Evolutionary conservation across 2,329 filamentous ascomycete species (phyloP).

Genomic region (Epichloe baconii): DNA sequence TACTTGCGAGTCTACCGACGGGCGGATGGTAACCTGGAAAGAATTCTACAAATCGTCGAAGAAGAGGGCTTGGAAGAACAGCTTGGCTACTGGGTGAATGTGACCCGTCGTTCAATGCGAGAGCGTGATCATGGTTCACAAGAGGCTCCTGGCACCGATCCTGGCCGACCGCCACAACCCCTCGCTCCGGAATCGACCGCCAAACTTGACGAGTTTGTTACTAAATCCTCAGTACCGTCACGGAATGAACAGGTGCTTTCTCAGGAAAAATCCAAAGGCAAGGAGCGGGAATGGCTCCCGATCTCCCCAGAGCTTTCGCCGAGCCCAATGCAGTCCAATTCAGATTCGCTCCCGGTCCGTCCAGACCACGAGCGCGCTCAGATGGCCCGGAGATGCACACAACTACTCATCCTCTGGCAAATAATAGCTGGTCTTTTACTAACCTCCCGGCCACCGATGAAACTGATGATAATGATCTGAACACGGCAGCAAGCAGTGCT

Average conservation of each 20-base stretch:
- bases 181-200: not conserved
- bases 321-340: conserved; percentile 4
- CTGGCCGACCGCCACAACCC: not conserved
- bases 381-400: conserved; percentile 37
- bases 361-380: conserved; percentile 40
- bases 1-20: conserved; percentile 43
- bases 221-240: not conserved
- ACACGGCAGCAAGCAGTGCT: not conserved
- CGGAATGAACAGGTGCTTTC: not conserved
- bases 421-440: conserved; percentile 49
- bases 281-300: conserved; percentile 11
- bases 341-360: conserved; percentile 10
- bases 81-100: conserved; percentile 44
- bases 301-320: conserved; percentile 4
- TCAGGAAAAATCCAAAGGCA: conserved; percentile 13
- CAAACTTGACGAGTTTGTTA: not conserved
- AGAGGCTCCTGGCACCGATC: not conserved
- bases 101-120: conserved; percentile 27
- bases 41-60: conserved; percentile 47
- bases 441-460: conserved; percentile 19
- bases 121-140: conserved; percentile 9
- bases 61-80: conserved; percentile 46
- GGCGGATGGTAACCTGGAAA: conserved; percentile 44
- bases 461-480: conserved; percentile 5
- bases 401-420: conserved; percentile 38